Conservation (phyloP, 805 yeast genomes). For the Wickerhamomyces mucosus region DNA sequence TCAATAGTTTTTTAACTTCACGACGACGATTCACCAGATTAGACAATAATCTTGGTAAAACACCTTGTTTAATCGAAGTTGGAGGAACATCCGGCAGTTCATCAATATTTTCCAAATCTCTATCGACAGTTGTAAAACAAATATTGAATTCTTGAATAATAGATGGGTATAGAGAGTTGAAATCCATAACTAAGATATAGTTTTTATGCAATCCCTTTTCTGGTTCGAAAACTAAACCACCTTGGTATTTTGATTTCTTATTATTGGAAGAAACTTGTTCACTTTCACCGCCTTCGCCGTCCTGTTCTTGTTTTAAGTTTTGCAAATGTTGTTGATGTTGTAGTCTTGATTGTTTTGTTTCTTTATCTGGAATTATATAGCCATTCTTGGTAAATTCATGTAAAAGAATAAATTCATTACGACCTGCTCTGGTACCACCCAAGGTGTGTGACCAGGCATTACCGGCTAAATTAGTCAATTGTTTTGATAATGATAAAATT, state of each 20-base stretch:
- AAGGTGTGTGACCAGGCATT: constrained; percentile 95
- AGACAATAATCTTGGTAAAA: constrained; percentile 74
- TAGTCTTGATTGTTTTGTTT: constrained; percentile 30
- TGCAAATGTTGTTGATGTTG: constrained; percentile 22
- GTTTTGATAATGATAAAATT: constrained; percentile 80
- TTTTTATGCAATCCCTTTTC: constrained; percentile 90
- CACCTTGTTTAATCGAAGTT: constrained; percentile 55
- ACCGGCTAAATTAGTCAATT: constrained; percentile 88
- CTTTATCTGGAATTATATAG: constrained; percentile 84
- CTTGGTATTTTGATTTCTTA: constrained; percentile 71
- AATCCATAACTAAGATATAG: constrained; percentile 90
- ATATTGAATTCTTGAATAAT: constrained; percentile 95
- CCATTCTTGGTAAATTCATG: constrained; percentile 82
- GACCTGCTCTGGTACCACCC: constrained; percentile 91
- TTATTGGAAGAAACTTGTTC: constrained; percentile 33
- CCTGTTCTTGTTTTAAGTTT: constrained; percentile 12
- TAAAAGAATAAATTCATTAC: constrained; percentile 85
- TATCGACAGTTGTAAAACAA: constrained; percentile 89
- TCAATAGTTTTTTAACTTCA: constrained; percentile 80
- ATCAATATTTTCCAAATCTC: constrained; percentile 47
- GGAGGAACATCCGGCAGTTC: constrained; percentile 65
- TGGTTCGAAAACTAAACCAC: constrained; percentile 96
- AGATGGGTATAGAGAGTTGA: constrained; percentile 94
- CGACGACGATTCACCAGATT: constrained; percentile 86
- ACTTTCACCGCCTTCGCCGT: constrained; percentile 20